A percentile compares a stretch with the other conserved stretches of the same genome.
Conservation (phyloP, 805 yeast species). For the Ogataea sp. region DNA sequence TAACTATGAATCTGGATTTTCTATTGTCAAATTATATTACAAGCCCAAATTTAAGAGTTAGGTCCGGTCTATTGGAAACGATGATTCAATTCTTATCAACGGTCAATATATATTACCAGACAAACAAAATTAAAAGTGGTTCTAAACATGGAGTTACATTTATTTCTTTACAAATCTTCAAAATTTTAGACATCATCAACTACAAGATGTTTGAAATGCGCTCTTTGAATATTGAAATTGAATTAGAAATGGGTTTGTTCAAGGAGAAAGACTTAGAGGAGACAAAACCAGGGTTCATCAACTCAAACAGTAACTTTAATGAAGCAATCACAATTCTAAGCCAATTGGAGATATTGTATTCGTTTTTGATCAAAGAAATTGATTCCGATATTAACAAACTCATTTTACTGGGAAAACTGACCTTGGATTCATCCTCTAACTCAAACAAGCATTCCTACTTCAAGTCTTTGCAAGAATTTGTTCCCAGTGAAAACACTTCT, state of each 20-base stretch:
- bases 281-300: too few species aligned
- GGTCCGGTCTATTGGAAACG: conserved; percentile 20
- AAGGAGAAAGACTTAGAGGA: too few species aligned
- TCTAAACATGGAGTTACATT: conserved; percentile 18
- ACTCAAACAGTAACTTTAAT: too few species aligned
- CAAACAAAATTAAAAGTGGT: conserved; percentile 18
- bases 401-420: conserved; percentile 20
- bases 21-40: conserved; percentile 14
- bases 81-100: conserved; percentile 22
- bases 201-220: conserved; percentile 16
- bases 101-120: conserved; percentile 22
- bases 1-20: conserved; percentile 16
- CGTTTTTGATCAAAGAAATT: conserved; percentile 20
- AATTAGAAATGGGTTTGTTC: background rate
- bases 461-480: conserved; percentile 11
- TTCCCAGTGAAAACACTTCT: conserved; percentile 9
- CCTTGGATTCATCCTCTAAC: background rate
- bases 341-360: conserved; percentile 22
- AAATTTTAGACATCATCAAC: conserved; percentile 15
- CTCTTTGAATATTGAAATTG: background rate
- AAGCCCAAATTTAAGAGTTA: conserved; percentile 7
- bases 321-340: conserved; percentile 15
- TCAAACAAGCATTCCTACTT: conserved; percentile 9
- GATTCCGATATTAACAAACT: conserved; percentile 26
- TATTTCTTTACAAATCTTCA: conserved; percentile 20